Base-by-base conservation (phyloP, 345 rosid genomes). In the Gossypium anomalum region DNA sequence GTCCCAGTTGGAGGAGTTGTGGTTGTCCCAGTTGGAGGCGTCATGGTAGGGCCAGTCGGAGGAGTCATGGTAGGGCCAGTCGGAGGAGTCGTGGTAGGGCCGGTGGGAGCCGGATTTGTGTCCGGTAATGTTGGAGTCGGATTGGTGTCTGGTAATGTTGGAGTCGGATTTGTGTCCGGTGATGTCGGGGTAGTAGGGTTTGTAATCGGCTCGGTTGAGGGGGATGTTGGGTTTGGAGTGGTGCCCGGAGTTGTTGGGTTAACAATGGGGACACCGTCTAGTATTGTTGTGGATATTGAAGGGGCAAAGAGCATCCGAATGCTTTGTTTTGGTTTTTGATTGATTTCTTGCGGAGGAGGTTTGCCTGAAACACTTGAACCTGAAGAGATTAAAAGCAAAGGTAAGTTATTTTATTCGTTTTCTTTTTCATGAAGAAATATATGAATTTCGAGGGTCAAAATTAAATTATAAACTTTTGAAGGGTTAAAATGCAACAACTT, bases 231-330 rank as follows among this genome's bases (percentile, higher is more conserved):
- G 66, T 76, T 81, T 3, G 80, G 77, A n/a, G 85, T 75, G n/a
- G 89, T 81, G 55, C 89, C 81, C 0, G 94, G 97, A 77, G 81
- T 71, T 72, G 95, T 82, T 14, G 96, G 97, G 77, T 93, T 91
- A 44, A 91, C 88, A 41, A 88, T 73, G 34, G 98, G 98, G 79
- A 91, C 77, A 72, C 56, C 14, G 66, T 87, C 89, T 55, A 72
- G 78, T 52, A 76, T 80, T 75, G 82, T 65, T 20, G 81, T 55
- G 60, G 73, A 74, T 25, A 34, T 70, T 23, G 86, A 19, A 70
- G 85, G 67, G 17, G 88, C 75, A 44, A 73, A 22, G 7, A 78
- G 83, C 17, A 76, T 76, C 70, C 66, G 67, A 70, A 75, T 11
- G 45, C 74, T 78, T 16, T 52, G 51, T 53, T 67, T 62, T 69